A percentile compares a stretch with the other conserved stretches of the same genome.
phyloP scores from a whole-genome alignment of 352 stramenopile genomes.

The Phytophthora rubi region DNA sequence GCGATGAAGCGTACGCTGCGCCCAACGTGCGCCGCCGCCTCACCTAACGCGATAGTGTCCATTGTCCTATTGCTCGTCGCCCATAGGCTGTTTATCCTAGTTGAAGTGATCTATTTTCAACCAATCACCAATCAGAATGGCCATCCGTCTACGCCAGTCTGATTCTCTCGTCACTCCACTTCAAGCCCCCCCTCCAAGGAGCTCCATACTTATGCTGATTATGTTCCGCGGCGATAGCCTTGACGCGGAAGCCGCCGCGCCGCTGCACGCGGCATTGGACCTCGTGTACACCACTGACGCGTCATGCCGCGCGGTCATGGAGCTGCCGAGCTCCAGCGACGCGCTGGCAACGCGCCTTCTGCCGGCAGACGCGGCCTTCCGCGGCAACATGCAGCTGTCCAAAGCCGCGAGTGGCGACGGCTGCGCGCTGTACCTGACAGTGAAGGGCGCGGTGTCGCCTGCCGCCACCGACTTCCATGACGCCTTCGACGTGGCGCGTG shows the following conservation, averaged over 20 bases:
- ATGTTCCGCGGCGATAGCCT: conserved; percentile 19
- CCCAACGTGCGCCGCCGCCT: conserved; percentile 33
- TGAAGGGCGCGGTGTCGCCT: conserved; percentile 32
- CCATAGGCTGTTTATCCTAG: conserved; percentile 30
- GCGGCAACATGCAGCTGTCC: conserved; percentile 47
- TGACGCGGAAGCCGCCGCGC: not conserved
- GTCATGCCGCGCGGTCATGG: conserved; percentile 25
- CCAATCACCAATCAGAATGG: conserved; percentile 21
- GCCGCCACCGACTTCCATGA: conserved; percentile 17
- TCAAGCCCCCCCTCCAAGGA: conserved; percentile 8
- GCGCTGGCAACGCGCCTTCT: conserved; percentile 33
- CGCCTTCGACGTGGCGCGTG: conserved; percentile 30
- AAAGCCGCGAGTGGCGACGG: conserved; percentile 39
- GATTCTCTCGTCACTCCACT: conserved; percentile 34
- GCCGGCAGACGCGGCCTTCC: conserved; percentile 30
- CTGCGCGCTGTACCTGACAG: conserved; percentile 43
- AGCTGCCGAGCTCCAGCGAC: conserved; percentile 32
- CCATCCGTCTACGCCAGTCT: conserved; percentile 5
- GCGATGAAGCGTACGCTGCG: conserved; percentile 51
- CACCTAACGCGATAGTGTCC: conserved; percentile 30
- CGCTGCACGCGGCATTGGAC: conserved; percentile 32
- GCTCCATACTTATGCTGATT: conserved; percentile 2
- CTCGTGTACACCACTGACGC: conserved; percentile 44
- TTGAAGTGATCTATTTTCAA: not conserved
- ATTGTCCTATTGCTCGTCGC: conserved; percentile 3